These are phyloP conservation scores for Baorangia bicolor DNA, from an alignment of 768 basidiomycete genomes.

Conservation along the genomic window DNA sequence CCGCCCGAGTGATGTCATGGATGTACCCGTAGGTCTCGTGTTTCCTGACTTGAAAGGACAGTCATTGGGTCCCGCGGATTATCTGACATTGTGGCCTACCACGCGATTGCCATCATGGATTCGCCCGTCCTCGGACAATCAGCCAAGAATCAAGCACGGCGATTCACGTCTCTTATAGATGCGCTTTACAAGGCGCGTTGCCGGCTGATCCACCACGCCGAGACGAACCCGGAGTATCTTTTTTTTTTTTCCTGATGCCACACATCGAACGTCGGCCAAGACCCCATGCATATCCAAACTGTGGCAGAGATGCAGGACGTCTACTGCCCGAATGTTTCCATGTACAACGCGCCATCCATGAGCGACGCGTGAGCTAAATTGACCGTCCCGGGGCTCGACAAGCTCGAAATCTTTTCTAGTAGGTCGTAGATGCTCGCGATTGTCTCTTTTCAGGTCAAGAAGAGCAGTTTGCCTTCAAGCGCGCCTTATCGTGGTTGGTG, in stretches of 20 bases:
- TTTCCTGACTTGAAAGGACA: neutral
- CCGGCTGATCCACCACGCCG: constrained; percentile 40
- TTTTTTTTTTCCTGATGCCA: constrained; percentile 56
- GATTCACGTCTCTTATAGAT: constrained; percentile 57
- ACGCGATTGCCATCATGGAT: constrained; percentile 46
- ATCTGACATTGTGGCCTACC: neutral
- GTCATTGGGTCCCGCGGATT: neutral
- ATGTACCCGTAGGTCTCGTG: neutral
- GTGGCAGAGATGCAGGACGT: constrained; percentile 48
- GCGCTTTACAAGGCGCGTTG: constrained; percentile 45
- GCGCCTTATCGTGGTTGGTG: neutral
- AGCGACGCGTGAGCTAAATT: constrained; percentile 28
- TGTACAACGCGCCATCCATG: constrained; percentile 27
- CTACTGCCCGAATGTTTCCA: constrained; percentile 53
- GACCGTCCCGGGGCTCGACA: constrained; percentile 39
- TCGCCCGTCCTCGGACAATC: constrained; percentile 28
- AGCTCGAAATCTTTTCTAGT: constrained; percentile 53
- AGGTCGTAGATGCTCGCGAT: constrained; percentile 4
- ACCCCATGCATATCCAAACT: constrained; percentile 45
- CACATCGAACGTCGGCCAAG: neutral
- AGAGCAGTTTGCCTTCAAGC: neutral
- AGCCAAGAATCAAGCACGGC: constrained; percentile 56
- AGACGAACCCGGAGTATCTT: constrained; percentile 40
- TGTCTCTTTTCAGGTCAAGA: neutral
- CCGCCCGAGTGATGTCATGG: too few relatives aligned